phyloP scores from a whole-genome alignment of 768 basidiomycete genomes.

The Obba rivulosa region DNA sequence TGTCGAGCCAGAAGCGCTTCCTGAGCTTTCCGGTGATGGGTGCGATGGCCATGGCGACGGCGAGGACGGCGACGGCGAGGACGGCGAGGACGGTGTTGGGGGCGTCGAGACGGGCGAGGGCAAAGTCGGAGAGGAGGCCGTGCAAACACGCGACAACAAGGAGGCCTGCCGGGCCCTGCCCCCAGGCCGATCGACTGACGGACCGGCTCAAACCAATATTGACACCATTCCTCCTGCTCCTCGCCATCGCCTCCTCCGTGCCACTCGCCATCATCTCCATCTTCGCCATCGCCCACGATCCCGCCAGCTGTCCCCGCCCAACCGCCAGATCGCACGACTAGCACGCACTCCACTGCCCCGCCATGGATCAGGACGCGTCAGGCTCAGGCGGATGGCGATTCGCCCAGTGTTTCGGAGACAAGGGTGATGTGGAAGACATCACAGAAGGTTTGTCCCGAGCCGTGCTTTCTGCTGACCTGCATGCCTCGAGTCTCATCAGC shows the following conservation, averaged over 20 bases:
- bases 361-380: conserved; percentile 80
- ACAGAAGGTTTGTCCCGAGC: conserved; percentile 74
- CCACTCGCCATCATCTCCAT: background rate
- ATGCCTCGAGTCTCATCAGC: conserved; percentile 13
- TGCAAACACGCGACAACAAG: conserved; percentile 20
- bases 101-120: conserved; percentile 1
- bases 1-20: conserved; percentile 86
- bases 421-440: conserved; percentile 98
- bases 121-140: conserved; percentile 11
- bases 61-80: conserved; percentile 16
- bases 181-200: conserved; percentile 8
- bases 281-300: conserved; percentile 17
- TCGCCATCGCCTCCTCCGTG: conserved; percentile 1
- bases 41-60: conserved; percentile 66
- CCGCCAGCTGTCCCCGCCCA: conserved; percentile 16
- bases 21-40: conserved; percentile 93
- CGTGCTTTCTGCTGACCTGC: conserved; percentile 8
- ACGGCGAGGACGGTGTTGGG: conserved; percentile 17
- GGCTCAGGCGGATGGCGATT: conserved; percentile 94
- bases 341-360: conserved; percentile 1
- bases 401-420: conserved; percentile 99
- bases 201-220: conserved; percentile 5
- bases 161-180: conserved; percentile 9
- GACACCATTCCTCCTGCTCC: background rate
- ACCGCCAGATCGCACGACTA: conserved; percentile 17